Base-by-base conservation (phyloP, 179 eudicot genomes). In the Corrigiola litoralis region DNA sequence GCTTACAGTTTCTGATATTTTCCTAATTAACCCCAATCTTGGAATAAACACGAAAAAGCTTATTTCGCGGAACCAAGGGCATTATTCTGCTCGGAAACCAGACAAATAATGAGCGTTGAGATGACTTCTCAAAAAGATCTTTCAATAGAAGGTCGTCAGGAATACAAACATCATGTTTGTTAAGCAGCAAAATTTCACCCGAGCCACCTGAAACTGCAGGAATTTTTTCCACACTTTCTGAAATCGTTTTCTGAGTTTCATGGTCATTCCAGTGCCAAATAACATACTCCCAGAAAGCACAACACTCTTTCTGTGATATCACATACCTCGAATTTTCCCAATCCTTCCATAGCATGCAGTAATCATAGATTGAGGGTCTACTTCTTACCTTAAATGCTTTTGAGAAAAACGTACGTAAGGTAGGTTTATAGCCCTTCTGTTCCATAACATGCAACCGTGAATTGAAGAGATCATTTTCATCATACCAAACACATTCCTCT, bases 121-220 rank as follows among this genome's bases (percentile, higher is more conserved):
- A 74, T 29, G 73, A 65, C 29, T 71, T 57, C 24, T 66, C 72
- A 23, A 87, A 84, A 11, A 83, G 75, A 50, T 82, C 87, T 72
- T 76, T 81, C 53, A 87, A 58, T 2, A 79, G 59, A 29, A 87
- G 90, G 66, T 89, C 87, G 67, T 89, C 85, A 0, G 88, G 84
- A 24, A 89, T 74, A 46, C 84, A 77, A 13, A 80, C 85, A 20
- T 87, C 87, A 28, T 27, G 20, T 50, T 83, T 84, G 41, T 73
- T 45, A 14, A 68, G 49, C 63, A 89, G 36, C 10, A 45, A 33
- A 58, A 82, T 52, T 27, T 58, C 80, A 47, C 27, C 75, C 0
- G 81, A 73, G 2, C 27, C 54, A 34, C 9, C 64, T 6, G 84
- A 70, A 68, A 16, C 29, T 1, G 74, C 90, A 18, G 94, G 94